Evolutionary conservation across 2,329 filamentous ascomycete species (phyloP).

Genomic region (Nemania sp.): DNA sequence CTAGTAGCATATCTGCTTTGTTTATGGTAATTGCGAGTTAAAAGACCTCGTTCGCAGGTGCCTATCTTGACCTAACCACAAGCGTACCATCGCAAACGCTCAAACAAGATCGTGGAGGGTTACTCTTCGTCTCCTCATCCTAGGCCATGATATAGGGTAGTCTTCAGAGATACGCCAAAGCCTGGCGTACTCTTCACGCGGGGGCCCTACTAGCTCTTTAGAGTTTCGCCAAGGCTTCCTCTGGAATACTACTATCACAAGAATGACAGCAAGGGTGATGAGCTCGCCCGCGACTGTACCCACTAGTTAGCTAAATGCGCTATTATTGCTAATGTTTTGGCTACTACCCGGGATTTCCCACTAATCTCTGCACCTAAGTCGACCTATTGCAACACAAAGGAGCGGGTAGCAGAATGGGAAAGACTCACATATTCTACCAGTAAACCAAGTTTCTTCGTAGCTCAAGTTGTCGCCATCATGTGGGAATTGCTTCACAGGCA

Average conservation of each 20-base stretch:
- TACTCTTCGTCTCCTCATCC: neutral
- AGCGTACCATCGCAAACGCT: neutral
- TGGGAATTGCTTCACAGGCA: neutral
- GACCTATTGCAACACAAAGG: too few species aligned
- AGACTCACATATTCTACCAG: slow-evolving; percentile 1
- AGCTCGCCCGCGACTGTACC: neutral
- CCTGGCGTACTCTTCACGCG: neutral
- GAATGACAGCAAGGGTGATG: neutral
- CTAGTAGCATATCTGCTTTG: neutral
- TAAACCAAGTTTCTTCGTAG: neutral
- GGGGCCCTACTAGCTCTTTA: neutral
- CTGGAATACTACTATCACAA: neutral
- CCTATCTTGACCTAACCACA: too few species aligned
- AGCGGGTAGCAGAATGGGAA: neutral
- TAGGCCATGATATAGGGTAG: neutral
- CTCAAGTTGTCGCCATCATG: neutral
- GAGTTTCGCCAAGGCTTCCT: neutral
- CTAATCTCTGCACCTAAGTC: too few species aligned
- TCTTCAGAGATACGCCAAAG: neutral
- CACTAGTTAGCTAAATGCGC: neutral
- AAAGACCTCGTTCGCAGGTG: neutral
- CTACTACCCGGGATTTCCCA: too few species aligned
- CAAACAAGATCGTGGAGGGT: neutral
- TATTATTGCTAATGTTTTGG: neutral
- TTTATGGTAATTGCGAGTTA: neutral